Base-by-base conservation (phyloP, 257 asterid species). In the Galeopsis tetrahit region DNA sequence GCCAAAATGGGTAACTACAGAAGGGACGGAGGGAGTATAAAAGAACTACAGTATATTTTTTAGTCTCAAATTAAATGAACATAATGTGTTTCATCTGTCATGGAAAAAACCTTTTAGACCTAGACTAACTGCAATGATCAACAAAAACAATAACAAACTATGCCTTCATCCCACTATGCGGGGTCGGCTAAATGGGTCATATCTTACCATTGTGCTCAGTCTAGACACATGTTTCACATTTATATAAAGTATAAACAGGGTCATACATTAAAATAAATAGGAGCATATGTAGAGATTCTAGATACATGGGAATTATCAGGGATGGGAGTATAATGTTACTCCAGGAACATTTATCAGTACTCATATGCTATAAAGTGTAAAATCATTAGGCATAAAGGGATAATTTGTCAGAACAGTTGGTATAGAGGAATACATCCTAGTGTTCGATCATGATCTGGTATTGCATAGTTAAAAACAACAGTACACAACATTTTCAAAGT, bases 381-480 rank as follows among this genome's bases (percentile, higher is more conserved):
- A n/a, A 1, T 32, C 52, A 55, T 15, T 43, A 42, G 32, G 46
- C 28, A 17, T 55, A 55, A 31, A 55, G 72, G 14, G 43, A 40
- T 14, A 9, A 39, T 8, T 1, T 14, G 31, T 39, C 71, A 48
- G 63, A 15, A 71, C 2, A 48, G 48, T 33, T 21, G 53, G 13
- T 6, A 17, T 1, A 11, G 34, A 43, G 57, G 17, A 63, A 52
- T 52, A 39, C 43, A 63, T 73, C 36, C 2, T 42, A 51, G 31
- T n/a, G 31, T n/a, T 15, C 5, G 58, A 11, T 11, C 53, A 10
- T 46, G 53, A 46, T 46, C 53, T 1, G 48, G 9, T 4, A 77
- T 17, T 48, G 56, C 9, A 34, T 33, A 15, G 57, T 68, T 43
- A n/a, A 55, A 73, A 67, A 35, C 55, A 64, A 51, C 67, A 59